A percentile compares a stretch with the other conserved stretches of the same genome.
Conservation (phyloP, 768 basidiomycete genomes). For the Pleurotus platypus region DNA sequence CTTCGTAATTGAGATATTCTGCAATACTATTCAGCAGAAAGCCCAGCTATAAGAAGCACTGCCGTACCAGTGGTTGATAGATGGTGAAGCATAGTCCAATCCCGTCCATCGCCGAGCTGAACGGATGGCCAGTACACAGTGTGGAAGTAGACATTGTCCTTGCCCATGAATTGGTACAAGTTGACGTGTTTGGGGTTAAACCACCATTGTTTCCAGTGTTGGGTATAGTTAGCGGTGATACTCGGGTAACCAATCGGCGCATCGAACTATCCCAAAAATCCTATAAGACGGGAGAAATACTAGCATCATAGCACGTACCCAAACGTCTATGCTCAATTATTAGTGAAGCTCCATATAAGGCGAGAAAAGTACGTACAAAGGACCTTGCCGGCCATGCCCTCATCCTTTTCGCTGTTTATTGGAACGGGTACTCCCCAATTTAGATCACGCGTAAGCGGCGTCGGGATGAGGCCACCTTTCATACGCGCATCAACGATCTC, state of each 20-base stretch:
- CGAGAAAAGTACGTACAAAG: constrained; percentile 63
- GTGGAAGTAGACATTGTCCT: constrained; percentile 99
- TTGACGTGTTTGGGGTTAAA: constrained; percentile 84
- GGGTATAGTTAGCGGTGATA: constrained; percentile 93
- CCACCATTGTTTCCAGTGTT: constrained; percentile 98
- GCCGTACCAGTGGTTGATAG: constrained; percentile 86
- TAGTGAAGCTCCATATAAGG: not conserved
- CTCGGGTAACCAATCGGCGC: constrained; percentile 96
- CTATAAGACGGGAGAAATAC: no score
- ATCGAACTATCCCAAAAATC: constrained; percentile 66
- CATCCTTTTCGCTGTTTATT: constrained; percentile 65
- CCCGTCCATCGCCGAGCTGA: constrained; percentile 81
- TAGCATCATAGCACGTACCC: constrained; percentile 53
- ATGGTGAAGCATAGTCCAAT: constrained; percentile 94
- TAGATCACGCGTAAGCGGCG: constrained; percentile 90
- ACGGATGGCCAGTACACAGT: constrained; percentile 92
- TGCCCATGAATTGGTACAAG: constrained; percentile 99
- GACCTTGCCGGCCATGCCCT: constrained; percentile 91
- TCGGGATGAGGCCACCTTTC: constrained; percentile 80
- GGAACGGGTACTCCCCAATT: constrained; percentile 97
- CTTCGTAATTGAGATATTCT: constrained; percentile 99
- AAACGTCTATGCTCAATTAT: constrained; percentile 64
- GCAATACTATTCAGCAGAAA: not conserved
- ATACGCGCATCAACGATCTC: constrained; percentile 87
- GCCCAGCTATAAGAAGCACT: not conserved